Percentiles rank a stretch among this genome's conserved stretches.
phyloP scores from a whole-genome alignment of 257 asterid genomes.

The Plantago major region DNA sequence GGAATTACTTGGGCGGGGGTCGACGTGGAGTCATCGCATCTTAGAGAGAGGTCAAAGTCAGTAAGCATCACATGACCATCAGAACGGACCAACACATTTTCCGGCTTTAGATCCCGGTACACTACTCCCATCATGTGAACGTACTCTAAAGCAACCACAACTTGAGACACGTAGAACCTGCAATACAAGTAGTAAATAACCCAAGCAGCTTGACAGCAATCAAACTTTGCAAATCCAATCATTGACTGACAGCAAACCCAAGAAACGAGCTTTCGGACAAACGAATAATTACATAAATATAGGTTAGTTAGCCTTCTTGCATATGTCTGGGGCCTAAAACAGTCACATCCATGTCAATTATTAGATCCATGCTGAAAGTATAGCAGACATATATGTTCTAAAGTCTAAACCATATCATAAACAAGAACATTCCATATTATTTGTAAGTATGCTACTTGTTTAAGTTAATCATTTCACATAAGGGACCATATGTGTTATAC shows the following conservation, averaged over 20 bases:
- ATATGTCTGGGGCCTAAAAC: conserved; percentile 15
- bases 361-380: conserved; percentile 8
- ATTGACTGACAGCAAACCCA: neutral
- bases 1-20: conserved; percentile 69
- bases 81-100: conserved; percentile 61
- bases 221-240: neutral
- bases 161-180: conserved; percentile 73
- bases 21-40: conserved; percentile 54
- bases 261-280: neutral
- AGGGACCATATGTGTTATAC: conserved; percentile 49
- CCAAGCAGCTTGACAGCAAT: neutral
- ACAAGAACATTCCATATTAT: conserved; percentile 16
- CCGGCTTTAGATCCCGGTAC: conserved; percentile 73
- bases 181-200: neutral
- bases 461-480: conserved; percentile 5
- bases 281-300: neutral
- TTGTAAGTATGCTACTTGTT: conserved; percentile 12
- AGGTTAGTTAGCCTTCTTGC: conserved; percentile 17
- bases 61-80: conserved; percentile 81
- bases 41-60: conserved; percentile 63
- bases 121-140: conserved; percentile 75
- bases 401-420: conserved; percentile 14
- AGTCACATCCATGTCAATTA: conserved; percentile 8
- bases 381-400: conserved; percentile 24
- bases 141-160: conserved; percentile 63